These are phyloP conservation scores for Leccinum variicolor DNA, from an alignment of 768 basidiomycete species.

Conservation along the genomic window DNA sequence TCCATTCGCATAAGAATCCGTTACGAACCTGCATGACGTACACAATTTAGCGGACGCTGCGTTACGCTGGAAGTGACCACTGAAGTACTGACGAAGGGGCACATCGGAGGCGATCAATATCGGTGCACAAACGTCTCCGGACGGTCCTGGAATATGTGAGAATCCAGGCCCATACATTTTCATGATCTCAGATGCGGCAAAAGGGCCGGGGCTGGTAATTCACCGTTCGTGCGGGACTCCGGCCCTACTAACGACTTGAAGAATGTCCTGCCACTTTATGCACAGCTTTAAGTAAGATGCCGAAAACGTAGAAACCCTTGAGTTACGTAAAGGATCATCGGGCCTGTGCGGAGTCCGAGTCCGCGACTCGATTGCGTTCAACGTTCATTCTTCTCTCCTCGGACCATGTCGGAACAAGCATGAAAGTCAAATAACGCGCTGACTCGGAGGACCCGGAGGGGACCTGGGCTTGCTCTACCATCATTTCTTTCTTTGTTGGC, in stretches of 20 bases:
- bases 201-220: background rate
- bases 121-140: too few species aligned
- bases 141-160: background rate
- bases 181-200: slow-evolving; percentile 1
- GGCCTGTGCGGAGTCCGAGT: background rate
- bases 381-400: slow-evolving; percentile 1
- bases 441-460: too few species aligned
- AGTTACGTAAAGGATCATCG: background rate
- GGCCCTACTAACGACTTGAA: background rate
- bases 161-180: background rate
- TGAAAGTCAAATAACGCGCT: background rate
- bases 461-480: background rate
- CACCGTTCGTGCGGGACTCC: background rate
- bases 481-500: background rate
- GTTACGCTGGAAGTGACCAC: background rate
- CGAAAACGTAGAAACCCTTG: too few species aligned
- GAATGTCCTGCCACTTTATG: too few species aligned
- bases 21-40: background rate
- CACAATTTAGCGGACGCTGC: background rate
- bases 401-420: background rate
- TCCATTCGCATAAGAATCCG: too few species aligned
- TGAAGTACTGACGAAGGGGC: too few species aligned
- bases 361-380: slow-evolving; percentile 9
- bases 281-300: too few species aligned
- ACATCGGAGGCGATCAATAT: too few species aligned